Evolutionary conservation across 768 basidiomycete genomes (phyloP).

Genomic region (Boletus patriciae): DNA sequence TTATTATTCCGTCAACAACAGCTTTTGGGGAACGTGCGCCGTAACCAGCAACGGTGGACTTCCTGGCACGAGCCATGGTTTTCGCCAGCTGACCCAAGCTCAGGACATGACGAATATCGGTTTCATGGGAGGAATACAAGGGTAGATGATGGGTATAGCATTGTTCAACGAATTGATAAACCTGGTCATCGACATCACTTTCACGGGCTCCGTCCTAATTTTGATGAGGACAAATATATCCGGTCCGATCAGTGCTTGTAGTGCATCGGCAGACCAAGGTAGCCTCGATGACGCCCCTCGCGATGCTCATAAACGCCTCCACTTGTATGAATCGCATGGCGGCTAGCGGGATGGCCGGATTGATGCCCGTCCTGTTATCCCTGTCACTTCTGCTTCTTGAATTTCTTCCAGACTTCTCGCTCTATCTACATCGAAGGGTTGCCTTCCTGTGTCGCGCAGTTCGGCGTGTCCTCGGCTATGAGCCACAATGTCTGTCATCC

Average conservation of each 20-base stretch:
- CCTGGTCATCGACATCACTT: conserved; percentile 47
- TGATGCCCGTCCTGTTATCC: conserved; percentile 47
- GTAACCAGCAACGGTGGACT: not conserved
- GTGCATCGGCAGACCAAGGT: conserved; percentile 11
- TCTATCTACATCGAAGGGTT: conserved; percentile 90
- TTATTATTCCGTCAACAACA: conserved; percentile 64
- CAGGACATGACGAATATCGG: conserved; percentile 24
- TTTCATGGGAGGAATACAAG: conserved; percentile 24
- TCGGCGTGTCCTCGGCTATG: conserved; percentile 77
- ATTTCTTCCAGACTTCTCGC: conserved; percentile 74
- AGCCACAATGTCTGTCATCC: conserved; percentile 85
- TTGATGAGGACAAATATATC: conserved; percentile 40
- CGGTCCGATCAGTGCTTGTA: conserved; percentile 22
- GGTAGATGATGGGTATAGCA: conserved; percentile 33
- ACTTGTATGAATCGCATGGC: conserved; percentile 17
- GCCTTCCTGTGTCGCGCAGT: conserved; percentile 86
- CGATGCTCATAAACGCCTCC: conserved; percentile 20
- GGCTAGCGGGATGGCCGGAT: conserved; percentile 21
- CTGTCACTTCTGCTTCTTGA: conserved; percentile 53
- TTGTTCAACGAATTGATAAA: conserved; percentile 55
- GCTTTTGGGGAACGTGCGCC: conserved; percentile 18
- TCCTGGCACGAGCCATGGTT: not conserved
- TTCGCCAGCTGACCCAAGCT: conserved; percentile 12
- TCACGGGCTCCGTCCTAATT: conserved; percentile 49
- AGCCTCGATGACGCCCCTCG: conserved; percentile 16